Evolutionary conservation across 331 rosid genomes (phyloP).

Genomic region (Erythrophleum ivorense): DNA sequence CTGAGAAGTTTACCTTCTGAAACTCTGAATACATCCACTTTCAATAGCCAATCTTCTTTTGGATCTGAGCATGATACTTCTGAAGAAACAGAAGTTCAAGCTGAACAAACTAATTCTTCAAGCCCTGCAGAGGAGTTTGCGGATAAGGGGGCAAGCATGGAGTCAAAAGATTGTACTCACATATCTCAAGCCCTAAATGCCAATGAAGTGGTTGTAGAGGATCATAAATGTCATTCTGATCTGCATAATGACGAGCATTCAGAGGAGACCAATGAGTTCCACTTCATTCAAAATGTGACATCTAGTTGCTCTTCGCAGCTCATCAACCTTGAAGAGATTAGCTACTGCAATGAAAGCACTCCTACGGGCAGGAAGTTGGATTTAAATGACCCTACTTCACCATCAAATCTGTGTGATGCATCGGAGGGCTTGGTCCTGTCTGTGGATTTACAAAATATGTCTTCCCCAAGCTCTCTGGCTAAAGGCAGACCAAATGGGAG

Average conservation of each 20-base stretch:
- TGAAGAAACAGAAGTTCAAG: constrained; percentile 47
- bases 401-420: constrained; percentile 33
- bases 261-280: constrained; percentile 33
- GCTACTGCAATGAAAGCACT: constrained; percentile 34
- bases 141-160: constrained; percentile 35
- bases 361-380: constrained; percentile 39
- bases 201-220: constrained; percentile 29
- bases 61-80: constrained; percentile 46
- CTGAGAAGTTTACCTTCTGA: constrained; percentile 51
- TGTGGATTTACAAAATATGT: constrained; percentile 29
- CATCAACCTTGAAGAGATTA: constrained; percentile 36
- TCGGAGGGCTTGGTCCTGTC: constrained; percentile 39
- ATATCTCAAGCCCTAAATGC: constrained; percentile 33
- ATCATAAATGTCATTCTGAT: constrained; percentile 35
- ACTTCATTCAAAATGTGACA: constrained; percentile 35
- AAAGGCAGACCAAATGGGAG: constrained; percentile 38
- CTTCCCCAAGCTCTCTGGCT: constrained; percentile 34
- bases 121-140: constrained; percentile 35
- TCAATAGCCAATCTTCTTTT: constrained; percentile 47
- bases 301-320: constrained; percentile 37
- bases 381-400: constrained; percentile 47
- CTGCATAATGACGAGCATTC: constrained; percentile 26
- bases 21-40: constrained; percentile 36
- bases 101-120: constrained; percentile 38
- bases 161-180: constrained; percentile 38